phyloP scores from a whole-genome alignment of 78 protist species.

The Monosiga brevicollis region DNA sequence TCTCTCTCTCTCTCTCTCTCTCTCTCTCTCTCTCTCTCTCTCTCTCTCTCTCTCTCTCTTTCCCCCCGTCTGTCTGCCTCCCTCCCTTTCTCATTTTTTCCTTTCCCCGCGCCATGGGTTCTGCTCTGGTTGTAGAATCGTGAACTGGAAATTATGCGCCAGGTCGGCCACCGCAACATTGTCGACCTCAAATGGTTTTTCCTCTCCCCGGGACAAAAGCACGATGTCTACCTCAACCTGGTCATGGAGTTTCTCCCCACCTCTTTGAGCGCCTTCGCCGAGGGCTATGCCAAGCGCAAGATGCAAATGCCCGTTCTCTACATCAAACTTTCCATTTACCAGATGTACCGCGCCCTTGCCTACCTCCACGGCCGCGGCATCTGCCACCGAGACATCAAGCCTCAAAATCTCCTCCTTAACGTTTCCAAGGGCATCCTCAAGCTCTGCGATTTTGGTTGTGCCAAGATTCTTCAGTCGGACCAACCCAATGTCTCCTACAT shows the following conservation, averaged over 20 bases:
- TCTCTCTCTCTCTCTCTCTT: not conserved
- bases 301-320: constrained; percentile 69
- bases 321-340: constrained; percentile 86
- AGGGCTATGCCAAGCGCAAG: constrained; percentile 64
- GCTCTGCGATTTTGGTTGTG: constrained; percentile 95
- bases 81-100: not conserved
- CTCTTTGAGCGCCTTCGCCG: constrained; percentile 75
- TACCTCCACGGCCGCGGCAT: constrained; percentile 71
- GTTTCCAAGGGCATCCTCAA: constrained; percentile 73
- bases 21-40: not conserved
- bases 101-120: not conserved
- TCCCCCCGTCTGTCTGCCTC: not conserved
- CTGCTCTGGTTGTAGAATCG: constrained; percentile 68
- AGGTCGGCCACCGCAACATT: constrained; percentile 83
- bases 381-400: constrained; percentile 86
- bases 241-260: constrained; percentile 97
- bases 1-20: not conserved
- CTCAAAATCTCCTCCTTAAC: constrained; percentile 79
- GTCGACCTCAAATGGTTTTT: constrained; percentile 78
- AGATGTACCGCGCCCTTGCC: constrained; percentile 79
- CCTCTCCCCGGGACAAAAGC: constrained; percentile 80
- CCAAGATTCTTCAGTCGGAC: constrained; percentile 78
- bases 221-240: constrained; percentile 92
- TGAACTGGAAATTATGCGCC: constrained; percentile 94
- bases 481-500: constrained; percentile 98